Base-by-base conservation (phyloP, 441 rosid genomes). In the Corymbia calophylla region DNA sequence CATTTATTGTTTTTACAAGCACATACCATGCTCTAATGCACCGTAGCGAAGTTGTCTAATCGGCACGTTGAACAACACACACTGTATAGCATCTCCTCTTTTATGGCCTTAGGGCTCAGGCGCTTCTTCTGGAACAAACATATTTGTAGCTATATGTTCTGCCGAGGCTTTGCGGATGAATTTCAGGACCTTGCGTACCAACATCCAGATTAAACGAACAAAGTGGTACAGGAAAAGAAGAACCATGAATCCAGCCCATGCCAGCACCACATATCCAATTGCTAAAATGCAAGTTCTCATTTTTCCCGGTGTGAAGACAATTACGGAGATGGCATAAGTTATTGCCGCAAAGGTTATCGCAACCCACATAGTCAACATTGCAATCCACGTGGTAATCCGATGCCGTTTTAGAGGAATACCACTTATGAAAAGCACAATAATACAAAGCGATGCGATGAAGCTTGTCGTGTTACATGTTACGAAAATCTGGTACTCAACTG, bases 401-500 rank as follows among this genome's bases (percentile, higher is more conserved):
- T 1, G 15, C 81, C 15, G 1, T 4, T 68, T 32, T 70, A 19
- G 2, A 9, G 27, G 27, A 70, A 35, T 27, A 19, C 27, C 1
- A 35, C 48, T 70, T 1, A 35, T 19, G 1, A 70, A 6, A 19
- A 70, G 15, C 15, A 70, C 0, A 18, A 70, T 9, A 27, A 70
- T 2, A 10, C 8, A 18, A 18, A 70, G 27, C 4, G 48, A 70
- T 0, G 81, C 27, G 7, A 32, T 5, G 8, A 35, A 70, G 14
- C 48, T 68, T 68, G 32, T 68, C 2, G 80, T 68, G 48, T 70
- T 35, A 70, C 6, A 70, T 19, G 7, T 1, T 35, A 35, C 1
- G 27, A 70, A 70, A 9, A 0, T 1, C 13, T 10, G 5, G 2
- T 3, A 19, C 7, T 2, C 7, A 0, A 0, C 3, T 27, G 7